These are phyloP conservation scores for Glycine tomentella DNA, from an alignment of 306 rosid genomes.

Conservation along the genomic window DNA sequence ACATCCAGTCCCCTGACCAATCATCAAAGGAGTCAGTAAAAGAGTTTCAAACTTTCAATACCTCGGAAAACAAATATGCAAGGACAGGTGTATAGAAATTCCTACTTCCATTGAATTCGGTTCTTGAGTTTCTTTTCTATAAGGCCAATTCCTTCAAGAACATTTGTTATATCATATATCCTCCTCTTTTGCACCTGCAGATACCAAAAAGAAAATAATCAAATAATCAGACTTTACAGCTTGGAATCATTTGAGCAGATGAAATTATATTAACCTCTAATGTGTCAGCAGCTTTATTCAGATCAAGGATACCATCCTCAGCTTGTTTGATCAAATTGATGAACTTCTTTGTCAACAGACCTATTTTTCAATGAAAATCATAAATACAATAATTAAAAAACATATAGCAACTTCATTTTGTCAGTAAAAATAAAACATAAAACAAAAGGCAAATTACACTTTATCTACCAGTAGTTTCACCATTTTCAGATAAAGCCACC, in stretches of 20 bases:
- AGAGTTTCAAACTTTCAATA: conserved; percentile 43
- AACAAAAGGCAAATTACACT: not conserved
- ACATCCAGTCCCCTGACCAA: conserved; percentile 85
- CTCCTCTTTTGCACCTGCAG: conserved; percentile 95
- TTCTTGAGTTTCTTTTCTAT: conserved; percentile 98
- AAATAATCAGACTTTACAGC: conserved; percentile 42
- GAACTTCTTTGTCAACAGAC: conserved; percentile 93
- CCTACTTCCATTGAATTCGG: conserved; percentile 99
- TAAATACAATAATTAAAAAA: conserved; percentile 33
- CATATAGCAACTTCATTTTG: not conserved
- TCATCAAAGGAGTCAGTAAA: conserved; percentile 42
- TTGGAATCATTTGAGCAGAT: conserved; percentile 38
- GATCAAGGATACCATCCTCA: conserved; percentile 72
- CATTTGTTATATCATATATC: conserved; percentile 98
- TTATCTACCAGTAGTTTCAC: conserved; percentile 6
- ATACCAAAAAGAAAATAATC: conserved; percentile 44
- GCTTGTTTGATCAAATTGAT: conserved; percentile 94
- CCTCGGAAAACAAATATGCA: conserved; percentile 34
- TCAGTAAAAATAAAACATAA: conserved; percentile 21
- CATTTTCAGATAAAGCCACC: conserved; percentile 20
- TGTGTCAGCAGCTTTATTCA: conserved; percentile 95
- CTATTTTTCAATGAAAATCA: conserved; percentile 49
- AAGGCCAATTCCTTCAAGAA: conserved; percentile 98
- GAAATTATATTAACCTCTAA: conserved; percentile 71
- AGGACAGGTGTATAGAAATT: conserved; percentile 35